Conservation (phyloP, 1,139 yeast species). For the Suhomyces ambrosiae region DNA sequence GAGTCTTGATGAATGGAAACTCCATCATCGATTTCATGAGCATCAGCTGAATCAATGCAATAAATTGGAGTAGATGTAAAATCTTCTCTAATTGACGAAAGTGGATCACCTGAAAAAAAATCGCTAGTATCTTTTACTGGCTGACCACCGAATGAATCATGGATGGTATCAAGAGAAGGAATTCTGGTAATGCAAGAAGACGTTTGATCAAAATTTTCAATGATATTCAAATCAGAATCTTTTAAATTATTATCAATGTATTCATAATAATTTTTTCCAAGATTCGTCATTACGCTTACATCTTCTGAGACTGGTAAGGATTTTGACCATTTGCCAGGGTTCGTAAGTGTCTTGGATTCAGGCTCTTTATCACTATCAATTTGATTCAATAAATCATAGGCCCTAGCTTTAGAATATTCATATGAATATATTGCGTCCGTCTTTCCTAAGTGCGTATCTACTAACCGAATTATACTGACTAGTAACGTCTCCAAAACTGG, state of each 20-base stretch:
- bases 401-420: constrained; percentile 50
- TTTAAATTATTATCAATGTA: constrained; percentile 23
- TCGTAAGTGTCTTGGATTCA: no score
- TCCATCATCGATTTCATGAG: constrained; percentile 95
- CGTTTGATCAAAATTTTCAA: no score
- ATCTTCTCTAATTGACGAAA: constrained; percentile 32
- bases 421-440: constrained; percentile 22
- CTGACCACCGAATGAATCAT: constrained; percentile 2
- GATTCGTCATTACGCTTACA: constrained; percentile 39
- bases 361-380: constrained; percentile 26
- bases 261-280: constrained; percentile 46
- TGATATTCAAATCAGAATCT: not conserved
- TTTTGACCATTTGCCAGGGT: constrained; percentile 53
- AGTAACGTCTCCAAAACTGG: constrained; percentile 37
- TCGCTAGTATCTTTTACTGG: constrained; percentile 17
- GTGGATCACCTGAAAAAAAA: constrained; percentile 39
- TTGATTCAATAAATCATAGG: constrained; percentile 47
- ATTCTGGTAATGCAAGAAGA: no score
- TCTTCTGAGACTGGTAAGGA: constrained; percentile 44
- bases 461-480: constrained; percentile 38
- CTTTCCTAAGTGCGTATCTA: constrained; percentile 28
- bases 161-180: not conserved
- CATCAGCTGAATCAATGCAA: constrained; percentile 80
- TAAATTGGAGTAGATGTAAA: constrained; percentile 57
- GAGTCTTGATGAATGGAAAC: constrained; percentile 55